Evolutionary conservation across 2,329 filamentous ascomycete species (phyloP).

Genomic region (Delphinella strobiligena): DNA sequence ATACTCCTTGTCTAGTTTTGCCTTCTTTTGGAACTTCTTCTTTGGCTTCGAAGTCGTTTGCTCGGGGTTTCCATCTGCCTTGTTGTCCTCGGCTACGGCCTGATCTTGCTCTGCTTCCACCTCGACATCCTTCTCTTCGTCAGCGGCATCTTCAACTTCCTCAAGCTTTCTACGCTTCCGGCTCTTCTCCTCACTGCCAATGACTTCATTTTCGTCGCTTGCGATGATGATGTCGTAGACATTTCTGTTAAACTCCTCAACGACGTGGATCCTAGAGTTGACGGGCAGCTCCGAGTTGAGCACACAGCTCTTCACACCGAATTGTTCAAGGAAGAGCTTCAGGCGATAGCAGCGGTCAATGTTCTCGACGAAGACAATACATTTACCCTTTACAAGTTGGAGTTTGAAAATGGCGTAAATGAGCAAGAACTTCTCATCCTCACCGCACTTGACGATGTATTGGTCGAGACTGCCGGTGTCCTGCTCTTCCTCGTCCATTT

Average conservation of each 20-base stretch:
- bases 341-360: constrained; percentile 83
- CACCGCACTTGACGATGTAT: constrained; percentile 81
- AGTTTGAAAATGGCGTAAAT: constrained; percentile 93
- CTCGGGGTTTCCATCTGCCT: constrained; percentile 15
- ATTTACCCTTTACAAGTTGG: constrained; percentile 86
- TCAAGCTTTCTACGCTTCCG: constrained; percentile 16
- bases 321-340: constrained; percentile 93
- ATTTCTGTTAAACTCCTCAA: constrained; percentile 93
- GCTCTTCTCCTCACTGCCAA: constrained; percentile 49
- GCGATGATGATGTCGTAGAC: constrained; percentile 98
- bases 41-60: no score
- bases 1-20: constrained; percentile 69
- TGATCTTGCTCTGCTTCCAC: constrained; percentile 11
- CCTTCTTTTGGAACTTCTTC: constrained; percentile 52
- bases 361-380: constrained; percentile 72
- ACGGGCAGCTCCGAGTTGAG: constrained; percentile 90
- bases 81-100: constrained; percentile 26
- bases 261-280: constrained; percentile 84
- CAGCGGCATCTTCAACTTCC: constrained; percentile 9
- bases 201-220: constrained; percentile 77
- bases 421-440: constrained; percentile 93
- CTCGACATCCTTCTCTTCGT: constrained; percentile 13
- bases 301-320: constrained; percentile 85
- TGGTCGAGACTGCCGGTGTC: constrained; percentile 36
- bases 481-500: constrained; percentile 71